Conservation (phyloP, 805 yeast genomes). For the Naumovozyma castellii region DNA sequence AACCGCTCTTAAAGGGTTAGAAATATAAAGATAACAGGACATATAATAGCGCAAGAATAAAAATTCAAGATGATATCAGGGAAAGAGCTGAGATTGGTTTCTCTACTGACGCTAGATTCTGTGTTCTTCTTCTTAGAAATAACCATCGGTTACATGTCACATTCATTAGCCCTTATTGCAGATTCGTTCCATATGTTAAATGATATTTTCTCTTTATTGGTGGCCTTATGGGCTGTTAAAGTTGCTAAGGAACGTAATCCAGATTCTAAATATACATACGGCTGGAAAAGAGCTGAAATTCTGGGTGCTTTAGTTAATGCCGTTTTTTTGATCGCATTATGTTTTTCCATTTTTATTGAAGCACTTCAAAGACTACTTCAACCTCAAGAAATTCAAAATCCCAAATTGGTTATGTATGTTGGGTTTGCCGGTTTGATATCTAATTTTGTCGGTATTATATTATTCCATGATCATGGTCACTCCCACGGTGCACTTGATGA, state of each 20-base stretch:
- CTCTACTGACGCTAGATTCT: slow-evolving; percentile 68
- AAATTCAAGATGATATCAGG: neutral
- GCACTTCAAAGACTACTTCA: slow-evolving; percentile 80
- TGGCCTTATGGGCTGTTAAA: slow-evolving; percentile 92
- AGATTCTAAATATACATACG: slow-evolving; percentile 83
- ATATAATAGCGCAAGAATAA: neutral
- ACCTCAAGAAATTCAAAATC: slow-evolving; percentile 70
- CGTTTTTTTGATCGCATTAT: slow-evolving; percentile 80
- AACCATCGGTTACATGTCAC: slow-evolving; percentile 81
- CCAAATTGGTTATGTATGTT: slow-evolving; percentile 67
- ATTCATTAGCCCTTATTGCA: slow-evolving; percentile 87
- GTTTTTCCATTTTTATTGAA: slow-evolving; percentile 84
- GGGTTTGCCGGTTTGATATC: slow-evolving; percentile 76
- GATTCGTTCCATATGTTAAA: slow-evolving; percentile 96
- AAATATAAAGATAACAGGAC: neutral
- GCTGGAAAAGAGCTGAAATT: slow-evolving; percentile 96
- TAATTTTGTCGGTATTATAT: slow-evolving; percentile 68
- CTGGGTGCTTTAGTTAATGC: slow-evolving; percentile 91
- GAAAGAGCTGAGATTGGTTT: slow-evolving; percentile 61
- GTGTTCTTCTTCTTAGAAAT: slow-evolving; percentile 78
- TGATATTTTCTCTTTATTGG: slow-evolving; percentile 78
- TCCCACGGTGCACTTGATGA: slow-evolving; percentile 20
- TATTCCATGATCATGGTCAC: slow-evolving; percentile 71
- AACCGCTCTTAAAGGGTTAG: no score
- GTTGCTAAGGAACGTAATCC: slow-evolving; percentile 75